Conservation (phyloP, 1,284 basidiomycete species). For the Malassezia cuniculi region DNA sequence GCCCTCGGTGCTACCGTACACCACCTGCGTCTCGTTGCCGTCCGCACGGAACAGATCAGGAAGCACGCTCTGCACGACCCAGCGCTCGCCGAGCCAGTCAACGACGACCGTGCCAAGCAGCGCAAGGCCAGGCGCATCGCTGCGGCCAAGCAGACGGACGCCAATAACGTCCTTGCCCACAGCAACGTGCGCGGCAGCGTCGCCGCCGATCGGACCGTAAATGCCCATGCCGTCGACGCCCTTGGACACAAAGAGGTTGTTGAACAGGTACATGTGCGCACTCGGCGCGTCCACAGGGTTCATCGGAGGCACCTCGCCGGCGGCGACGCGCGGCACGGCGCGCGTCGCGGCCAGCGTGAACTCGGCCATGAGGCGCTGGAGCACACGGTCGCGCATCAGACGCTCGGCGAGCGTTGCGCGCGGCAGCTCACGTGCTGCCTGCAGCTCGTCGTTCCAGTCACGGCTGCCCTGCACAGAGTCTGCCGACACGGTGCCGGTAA, state of each 20-base stretch:
- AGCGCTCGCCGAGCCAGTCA: conserved; percentile 53
- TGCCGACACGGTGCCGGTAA: conserved; percentile 49
- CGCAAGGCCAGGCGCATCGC: conserved; percentile 48
- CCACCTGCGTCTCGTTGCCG: conserved; percentile 43
- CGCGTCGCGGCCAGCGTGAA: conserved; percentile 51
- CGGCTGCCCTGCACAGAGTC: conserved; percentile 51
- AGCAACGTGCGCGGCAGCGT: conserved; percentile 51
- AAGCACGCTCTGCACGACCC: conserved; percentile 53
- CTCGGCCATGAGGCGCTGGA: conserved; percentile 51
- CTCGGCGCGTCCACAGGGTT: conserved; percentile 52
- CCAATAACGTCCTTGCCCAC: conserved; percentile 53
- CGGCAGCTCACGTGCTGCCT: conserved; percentile 51
- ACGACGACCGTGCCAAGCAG: conserved; percentile 49
- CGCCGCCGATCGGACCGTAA: conserved; percentile 51
- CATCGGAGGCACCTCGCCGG: conserved; percentile 50
- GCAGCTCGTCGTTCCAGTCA: conserved; percentile 55
- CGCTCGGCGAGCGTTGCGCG: conserved; percentile 49
- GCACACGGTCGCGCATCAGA: conserved; percentile 51
- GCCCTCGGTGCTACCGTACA: conserved; percentile 52
- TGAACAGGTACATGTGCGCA: conserved; percentile 52
- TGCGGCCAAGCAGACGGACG: conserved; percentile 50
- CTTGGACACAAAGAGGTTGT: conserved; percentile 53
- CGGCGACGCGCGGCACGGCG: conserved; percentile 49
- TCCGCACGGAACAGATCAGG: conserved; percentile 50
- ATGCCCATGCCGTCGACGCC: conserved; percentile 52